Conservation (phyloP, 73 alveolate genomes). For the Tetrahymena malaccensis region DNA sequence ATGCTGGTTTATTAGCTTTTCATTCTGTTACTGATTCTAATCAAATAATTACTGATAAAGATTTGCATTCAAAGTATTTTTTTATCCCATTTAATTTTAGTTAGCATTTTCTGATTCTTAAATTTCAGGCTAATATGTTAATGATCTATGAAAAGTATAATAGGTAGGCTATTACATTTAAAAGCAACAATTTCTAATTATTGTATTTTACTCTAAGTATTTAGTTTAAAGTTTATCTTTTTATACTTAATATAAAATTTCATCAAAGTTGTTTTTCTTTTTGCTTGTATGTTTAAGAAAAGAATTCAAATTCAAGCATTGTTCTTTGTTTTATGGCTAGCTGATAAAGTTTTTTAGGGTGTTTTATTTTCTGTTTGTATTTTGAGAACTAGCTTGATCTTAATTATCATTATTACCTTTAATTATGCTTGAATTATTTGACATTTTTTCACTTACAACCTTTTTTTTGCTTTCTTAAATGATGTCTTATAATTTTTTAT, state of each 20-base stretch:
- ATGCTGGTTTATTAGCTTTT: background rate
- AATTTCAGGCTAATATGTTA: background rate
- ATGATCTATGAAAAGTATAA: background rate
- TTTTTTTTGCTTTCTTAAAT: background rate
- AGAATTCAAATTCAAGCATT: background rate
- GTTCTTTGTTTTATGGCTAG: background rate
- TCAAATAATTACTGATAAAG: background rate
- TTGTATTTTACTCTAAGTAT: background rate
- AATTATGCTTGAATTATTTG: background rate
- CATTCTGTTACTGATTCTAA: background rate
- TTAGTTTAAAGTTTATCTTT: background rate
- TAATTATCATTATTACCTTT: background rate
- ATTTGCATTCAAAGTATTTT: background rate
- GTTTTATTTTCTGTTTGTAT: background rate
- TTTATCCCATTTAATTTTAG: background rate
- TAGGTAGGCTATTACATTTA: background rate
- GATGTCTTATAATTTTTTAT: background rate
- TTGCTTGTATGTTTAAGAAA: background rate
- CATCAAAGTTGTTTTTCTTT: background rate
- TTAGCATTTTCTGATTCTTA: background rate
- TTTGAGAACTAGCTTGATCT: background rate
- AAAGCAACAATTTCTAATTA: background rate
- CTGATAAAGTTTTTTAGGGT: background rate
- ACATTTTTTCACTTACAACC: background rate
- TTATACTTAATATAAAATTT: background rate